Percentiles rank a stretch among this genome's conserved stretches.
phyloP scores from a whole-genome alignment of 2,329 filamentous ascomycete genomes.

The Aphanocladium album region DNA sequence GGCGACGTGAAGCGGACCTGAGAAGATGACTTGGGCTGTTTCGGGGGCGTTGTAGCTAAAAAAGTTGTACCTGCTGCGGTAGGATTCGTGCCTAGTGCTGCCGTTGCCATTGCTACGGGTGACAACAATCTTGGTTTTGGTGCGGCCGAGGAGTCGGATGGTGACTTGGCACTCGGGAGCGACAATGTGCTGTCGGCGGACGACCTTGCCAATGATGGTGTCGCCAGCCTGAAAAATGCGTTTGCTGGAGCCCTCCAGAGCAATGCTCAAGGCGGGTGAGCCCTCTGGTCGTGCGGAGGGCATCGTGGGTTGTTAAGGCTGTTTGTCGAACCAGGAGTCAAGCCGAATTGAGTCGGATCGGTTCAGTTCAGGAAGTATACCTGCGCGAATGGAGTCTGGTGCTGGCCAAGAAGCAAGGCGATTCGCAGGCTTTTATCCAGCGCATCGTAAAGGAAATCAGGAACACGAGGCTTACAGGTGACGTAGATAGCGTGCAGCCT shows the following conservation, averaged over 20 bases:
- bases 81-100: neutral
- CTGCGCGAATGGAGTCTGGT: neutral
- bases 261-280: neutral
- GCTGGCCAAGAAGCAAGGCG: neutral
- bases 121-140: constrained; percentile 1
- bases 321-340: no score
- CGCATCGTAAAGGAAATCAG: no score
- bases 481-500: neutral
- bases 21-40: neutral
- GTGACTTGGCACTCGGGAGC: neutral
- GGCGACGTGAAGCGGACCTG: neutral
- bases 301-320: neutral
- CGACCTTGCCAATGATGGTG: constrained; percentile 7
- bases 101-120: neutral
- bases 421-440: neutral
- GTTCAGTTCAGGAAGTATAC: neutral
- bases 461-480: neutral
- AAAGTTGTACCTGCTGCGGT: constrained; percentile 6
- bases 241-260: neutral
- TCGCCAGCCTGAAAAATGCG: constrained; percentile 7
- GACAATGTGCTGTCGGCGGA: constrained; percentile 5
- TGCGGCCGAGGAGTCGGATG: neutral
- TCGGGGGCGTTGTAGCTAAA: neutral
- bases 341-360: no score
- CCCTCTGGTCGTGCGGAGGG: neutral